Evolutionary conservation across 192 early-diverging fungal genomes (phyloP), one percentile per base, ranked within the genome.

Genomic region (Umbelopsis ramanniana): DNA sequence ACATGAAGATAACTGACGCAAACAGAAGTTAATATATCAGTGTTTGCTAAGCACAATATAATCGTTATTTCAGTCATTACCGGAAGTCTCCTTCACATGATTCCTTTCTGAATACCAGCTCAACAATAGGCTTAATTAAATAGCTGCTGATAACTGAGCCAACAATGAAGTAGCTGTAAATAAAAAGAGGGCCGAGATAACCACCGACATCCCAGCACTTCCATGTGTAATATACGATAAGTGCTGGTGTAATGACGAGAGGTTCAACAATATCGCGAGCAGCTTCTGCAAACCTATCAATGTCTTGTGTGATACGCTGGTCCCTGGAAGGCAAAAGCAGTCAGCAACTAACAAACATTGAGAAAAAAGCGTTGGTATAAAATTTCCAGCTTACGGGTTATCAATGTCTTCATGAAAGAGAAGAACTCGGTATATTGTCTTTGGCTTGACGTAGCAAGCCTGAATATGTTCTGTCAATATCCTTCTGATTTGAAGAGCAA

Each of bases 301-400:
- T 87, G 76, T 98, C 96, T 79, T 96, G 94, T 19, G 95, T 86
- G 46, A 96, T 94, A 17, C 95, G 88, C 78, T 95, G 93, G 74
- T 98, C 96, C 15, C 86, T 87, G 75, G 10, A 21, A 55, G 21
- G n/a, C 19, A 45, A 45, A 46, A 45, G 14, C 23, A 54, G 26
- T 53, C 37, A 67, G 33, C 73, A 76, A 80, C 75, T 46, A 80
- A 77, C 26, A 72, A 45, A 46, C 60, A 48, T 50, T 40, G 63
- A 17, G 12, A 52, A 38, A 46, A 48, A 12, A 35, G 9, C 15
- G 10, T 33, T 6, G 48, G 35, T 19, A 33, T n/a, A 52, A 35
- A 52, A 17, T 14, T 4, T 53, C 45, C 52, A 43, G 79, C 83
- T 73, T 84, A 90, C 76, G 92, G 91, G 74, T 93, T 95, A 70